phyloP scores from a whole-genome alignment of 2,329 filamentous ascomycete species.

The Penicillium sp. region DNA sequence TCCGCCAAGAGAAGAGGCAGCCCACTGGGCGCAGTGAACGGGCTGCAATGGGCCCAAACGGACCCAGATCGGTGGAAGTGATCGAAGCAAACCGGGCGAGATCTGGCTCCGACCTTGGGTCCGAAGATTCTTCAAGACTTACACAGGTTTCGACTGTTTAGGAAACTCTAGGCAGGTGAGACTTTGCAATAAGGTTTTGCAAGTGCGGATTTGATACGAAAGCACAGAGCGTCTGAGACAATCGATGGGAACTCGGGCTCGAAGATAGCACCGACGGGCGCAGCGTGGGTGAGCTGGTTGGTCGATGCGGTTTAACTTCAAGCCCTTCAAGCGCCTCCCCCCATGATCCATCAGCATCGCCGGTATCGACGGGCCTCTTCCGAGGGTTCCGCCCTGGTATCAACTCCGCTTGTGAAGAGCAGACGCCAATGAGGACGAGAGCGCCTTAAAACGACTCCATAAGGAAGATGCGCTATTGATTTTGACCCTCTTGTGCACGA shows the following conservation, averaged over 20 bases:
- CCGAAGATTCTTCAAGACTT: constrained; percentile 1
- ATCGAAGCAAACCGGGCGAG: constrained; percentile 8
- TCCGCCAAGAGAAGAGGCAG: not conserved
- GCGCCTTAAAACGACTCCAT: not conserved
- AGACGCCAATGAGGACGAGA: not conserved
- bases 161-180: constrained; percentile 9
- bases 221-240: not conserved
- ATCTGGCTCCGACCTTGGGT: constrained; percentile 6
- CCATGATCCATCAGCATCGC: not conserved
- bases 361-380: not conserved
- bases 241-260: not conserved
- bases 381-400: not conserved
- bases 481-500: not conserved
- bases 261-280: not conserved
- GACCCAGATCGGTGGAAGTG: constrained; percentile 2
- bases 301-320: not conserved
- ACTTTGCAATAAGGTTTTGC: not conserved
- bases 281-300: not conserved
- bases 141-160: constrained; percentile 6
- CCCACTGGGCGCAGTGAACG: not conserved
- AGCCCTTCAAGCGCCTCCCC: not conserved
- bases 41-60: not conserved
- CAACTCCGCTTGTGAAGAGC: not conserved
- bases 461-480: not conserved
- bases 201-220: not conserved